Evolutionary conservation across 139 green algal species (phyloP).

Genomic region (Picochlorum sp.): DNA sequence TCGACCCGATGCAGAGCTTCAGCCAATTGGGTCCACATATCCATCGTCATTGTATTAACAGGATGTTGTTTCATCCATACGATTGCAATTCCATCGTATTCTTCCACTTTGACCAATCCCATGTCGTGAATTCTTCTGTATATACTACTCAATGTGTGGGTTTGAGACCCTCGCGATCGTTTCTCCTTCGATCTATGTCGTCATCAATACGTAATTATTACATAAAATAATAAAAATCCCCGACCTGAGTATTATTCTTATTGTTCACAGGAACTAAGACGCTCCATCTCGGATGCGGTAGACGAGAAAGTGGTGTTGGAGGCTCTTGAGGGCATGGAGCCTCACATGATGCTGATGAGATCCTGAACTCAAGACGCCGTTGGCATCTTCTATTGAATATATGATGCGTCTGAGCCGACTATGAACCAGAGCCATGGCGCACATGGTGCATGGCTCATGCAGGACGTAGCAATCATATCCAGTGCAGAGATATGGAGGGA

Average conservation of each 20-base stretch:
- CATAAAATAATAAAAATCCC: not conserved
- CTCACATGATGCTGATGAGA: not conserved
- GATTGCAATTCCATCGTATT: slow-evolving; percentile 31
- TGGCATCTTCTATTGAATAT: slow-evolving; percentile 33
- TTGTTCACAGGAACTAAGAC: not conserved
- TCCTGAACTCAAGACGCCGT: slow-evolving; percentile 43
- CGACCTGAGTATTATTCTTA: not conserved
- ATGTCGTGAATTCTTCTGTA: too few relatives aligned
- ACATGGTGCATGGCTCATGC: slow-evolving; percentile 91
- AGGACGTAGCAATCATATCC: slow-evolving; percentile 80
- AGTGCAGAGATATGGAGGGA: slow-evolving; percentile 83
- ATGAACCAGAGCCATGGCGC: slow-evolving; percentile 89
- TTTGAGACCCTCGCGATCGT: too few relatives aligned
- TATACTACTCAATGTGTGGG: too few relatives aligned
- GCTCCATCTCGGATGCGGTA: not conserved
- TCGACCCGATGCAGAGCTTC: slow-evolving; percentile 43
- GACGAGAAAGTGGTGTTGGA: slow-evolving; percentile 82
- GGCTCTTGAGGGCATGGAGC: slow-evolving; percentile 56
- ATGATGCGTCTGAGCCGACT: slow-evolving; percentile 64
- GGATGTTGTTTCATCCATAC: slow-evolving; percentile 48
- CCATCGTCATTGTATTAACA: slow-evolving; percentile 58
- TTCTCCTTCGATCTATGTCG: too few relatives aligned
- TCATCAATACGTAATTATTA: too few relatives aligned
- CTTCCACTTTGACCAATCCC: not conserved
- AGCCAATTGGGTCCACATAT: slow-evolving; percentile 52